phyloP scores from a whole-genome alignment of 495 filamentous ascomycete species.

The Neurospora sp. region DNA sequence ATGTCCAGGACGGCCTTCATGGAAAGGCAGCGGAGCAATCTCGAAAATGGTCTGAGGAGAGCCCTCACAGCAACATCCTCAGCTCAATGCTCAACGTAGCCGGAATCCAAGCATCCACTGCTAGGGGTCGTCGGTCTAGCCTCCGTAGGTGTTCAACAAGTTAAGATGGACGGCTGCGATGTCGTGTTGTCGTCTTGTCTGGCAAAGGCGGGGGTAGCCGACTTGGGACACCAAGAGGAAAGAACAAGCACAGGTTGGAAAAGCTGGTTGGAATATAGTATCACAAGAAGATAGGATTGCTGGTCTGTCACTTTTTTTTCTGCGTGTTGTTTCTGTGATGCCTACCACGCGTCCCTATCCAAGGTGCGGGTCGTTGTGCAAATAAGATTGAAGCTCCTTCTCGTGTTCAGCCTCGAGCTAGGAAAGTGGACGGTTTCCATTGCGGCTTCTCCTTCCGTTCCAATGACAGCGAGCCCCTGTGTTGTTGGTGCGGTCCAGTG shows the following conservation, averaged over 20 bases:
- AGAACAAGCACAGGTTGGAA: neutral
- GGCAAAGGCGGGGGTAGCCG: neutral
- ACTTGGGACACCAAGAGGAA: neutral
- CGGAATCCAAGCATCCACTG: neutral
- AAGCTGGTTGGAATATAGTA: neutral
- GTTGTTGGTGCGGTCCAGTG: neutral
- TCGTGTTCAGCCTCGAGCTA: neutral
- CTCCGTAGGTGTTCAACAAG: neutral
- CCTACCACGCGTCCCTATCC: neutral
- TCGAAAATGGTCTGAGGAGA: neutral
- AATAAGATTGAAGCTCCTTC: neutral
- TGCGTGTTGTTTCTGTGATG: neutral
- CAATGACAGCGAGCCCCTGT: neutral
- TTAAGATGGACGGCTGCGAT: neutral
- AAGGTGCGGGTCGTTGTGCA: neutral
- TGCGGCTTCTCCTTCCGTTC: neutral
- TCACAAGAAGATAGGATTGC: neutral
- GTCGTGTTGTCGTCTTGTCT: neutral
- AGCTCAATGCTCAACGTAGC: neutral
- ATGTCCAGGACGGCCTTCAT: slow-evolving; percentile 11
- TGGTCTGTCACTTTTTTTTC: neutral
- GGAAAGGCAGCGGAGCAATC: slow-evolving; percentile 4
- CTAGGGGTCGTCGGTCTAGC: neutral
- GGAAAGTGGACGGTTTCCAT: neutral
- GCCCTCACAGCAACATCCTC: neutral